Conservation (phyloP, 768 basidiomycete species). For the Tephrocybe sp. region DNA sequence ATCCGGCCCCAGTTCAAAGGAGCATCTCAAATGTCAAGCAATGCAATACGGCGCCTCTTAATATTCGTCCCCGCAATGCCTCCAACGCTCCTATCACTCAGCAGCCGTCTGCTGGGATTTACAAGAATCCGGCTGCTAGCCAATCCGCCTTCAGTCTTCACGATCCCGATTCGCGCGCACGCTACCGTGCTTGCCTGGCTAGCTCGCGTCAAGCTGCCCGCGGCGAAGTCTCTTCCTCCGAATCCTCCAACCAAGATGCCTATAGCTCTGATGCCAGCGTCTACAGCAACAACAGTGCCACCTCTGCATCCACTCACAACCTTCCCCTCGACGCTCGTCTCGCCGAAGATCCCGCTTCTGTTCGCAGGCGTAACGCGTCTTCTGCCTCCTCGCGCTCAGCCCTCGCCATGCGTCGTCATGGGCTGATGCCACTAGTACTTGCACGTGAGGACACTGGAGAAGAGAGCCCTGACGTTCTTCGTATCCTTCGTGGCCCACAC, state of each 20-base stretch:
- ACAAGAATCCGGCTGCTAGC: constrained; percentile 7
- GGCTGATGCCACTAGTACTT: not conserved
- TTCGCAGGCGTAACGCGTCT: constrained; percentile 15
- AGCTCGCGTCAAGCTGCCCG: not conserved
- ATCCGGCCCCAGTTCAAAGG: not conserved
- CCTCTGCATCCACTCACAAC: not conserved
- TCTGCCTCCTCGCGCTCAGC: constrained; percentile 14
- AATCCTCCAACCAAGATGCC: not conserved
- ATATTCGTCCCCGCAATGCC: constrained; percentile 3
- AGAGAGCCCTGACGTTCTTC: constrained; percentile 4
- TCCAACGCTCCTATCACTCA: not conserved
- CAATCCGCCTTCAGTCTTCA: constrained; percentile 12
- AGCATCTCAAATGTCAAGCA: constrained; percentile 9
- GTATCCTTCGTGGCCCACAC: constrained; percentile 15
- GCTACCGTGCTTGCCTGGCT: constrained; percentile 5
- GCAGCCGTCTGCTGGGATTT: not conserved
- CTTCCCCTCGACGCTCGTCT: not conserved
- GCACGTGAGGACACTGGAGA: not conserved
- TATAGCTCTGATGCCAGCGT: not conserved
- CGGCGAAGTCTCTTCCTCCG: not conserved
- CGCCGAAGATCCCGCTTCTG: not conserved
- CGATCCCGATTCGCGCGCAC: constrained; percentile 2
- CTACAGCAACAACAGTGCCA: not conserved
- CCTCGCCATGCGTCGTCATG: constrained; percentile 6
- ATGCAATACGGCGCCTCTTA: constrained; percentile 2